These are phyloP conservation scores for Fusarium pilosicola DNA, from an alignment of 2,329 filamentous ascomycete genomes.

Conservation along the genomic window DNA sequence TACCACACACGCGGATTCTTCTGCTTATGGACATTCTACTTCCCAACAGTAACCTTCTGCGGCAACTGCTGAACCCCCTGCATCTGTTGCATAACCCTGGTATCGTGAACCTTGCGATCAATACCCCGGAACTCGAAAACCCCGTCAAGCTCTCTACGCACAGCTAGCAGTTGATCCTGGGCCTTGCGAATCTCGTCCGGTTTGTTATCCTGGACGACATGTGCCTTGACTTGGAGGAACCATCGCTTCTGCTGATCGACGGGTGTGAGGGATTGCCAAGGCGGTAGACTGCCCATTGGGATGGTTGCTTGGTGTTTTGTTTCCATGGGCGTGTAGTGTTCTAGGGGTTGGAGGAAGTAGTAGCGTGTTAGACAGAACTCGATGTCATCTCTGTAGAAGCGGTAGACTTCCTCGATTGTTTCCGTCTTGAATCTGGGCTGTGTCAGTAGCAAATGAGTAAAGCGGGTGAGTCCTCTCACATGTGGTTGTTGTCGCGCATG, in stretches of 20 bases:
- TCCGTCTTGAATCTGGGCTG: constrained; percentile 61
- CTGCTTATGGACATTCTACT: constrained; percentile 18
- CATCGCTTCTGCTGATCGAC: constrained; percentile 62
- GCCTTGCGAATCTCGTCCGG: constrained; percentile 67
- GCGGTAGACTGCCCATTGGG: constrained; percentile 51
- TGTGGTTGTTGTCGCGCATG: constrained; percentile 63
- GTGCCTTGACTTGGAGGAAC: constrained; percentile 64
- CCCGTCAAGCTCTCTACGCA: constrained; percentile 60
- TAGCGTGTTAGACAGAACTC: constrained; percentile 64
- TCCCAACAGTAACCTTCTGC: constrained; percentile 51
- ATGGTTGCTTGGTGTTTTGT: constrained; percentile 15
- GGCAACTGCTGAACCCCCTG: constrained; percentile 53
- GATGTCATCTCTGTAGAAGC: constrained; percentile 63
- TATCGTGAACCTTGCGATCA: constrained; percentile 65
- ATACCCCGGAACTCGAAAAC: constrained; percentile 63
- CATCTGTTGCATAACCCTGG: constrained; percentile 54
- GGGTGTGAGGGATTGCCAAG: constrained; percentile 58
- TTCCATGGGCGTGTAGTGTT: constrained; percentile 49
- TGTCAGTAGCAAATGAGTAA: not conserved
- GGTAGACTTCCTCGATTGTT: constrained; percentile 62
- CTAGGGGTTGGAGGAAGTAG: constrained; percentile 53
- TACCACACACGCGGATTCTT: not conserved
- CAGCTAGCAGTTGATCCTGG: constrained; percentile 60
- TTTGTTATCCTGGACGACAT: constrained; percentile 66
- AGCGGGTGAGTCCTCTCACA: constrained; percentile 48